phyloP scores from a whole-genome alignment of 768 basidiomycete genomes.

The Tulasnella sp. region DNA sequence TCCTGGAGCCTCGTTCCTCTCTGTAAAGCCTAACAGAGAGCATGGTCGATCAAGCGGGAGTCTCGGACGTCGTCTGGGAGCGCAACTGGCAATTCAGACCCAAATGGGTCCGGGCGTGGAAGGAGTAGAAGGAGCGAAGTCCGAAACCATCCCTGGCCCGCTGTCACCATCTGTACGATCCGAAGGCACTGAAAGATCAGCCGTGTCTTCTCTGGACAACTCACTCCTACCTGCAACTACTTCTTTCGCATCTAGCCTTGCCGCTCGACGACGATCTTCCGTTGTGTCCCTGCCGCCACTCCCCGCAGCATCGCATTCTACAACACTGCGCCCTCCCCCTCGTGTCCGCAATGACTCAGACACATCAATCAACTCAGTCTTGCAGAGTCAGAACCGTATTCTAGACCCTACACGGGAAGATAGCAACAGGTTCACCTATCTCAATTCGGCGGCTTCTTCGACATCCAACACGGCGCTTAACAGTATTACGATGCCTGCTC shows the following conservation, averaged over 20 bases:
- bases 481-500: conserved; percentile 24
- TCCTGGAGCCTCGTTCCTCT: not conserved
- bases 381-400: conserved; percentile 3
- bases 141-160: not conserved
- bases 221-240: not conserved
- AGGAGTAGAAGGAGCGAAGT: not conserved
- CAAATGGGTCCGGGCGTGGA: not conserved
- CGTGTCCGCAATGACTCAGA: conserved; percentile 6
- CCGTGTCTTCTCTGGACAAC: not conserved
- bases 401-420: conserved; percentile 42
- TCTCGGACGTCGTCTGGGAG: too few species aligned
- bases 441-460: conserved; percentile 19
- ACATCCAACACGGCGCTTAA: conserved; percentile 2
- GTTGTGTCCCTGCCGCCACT: conserved; percentile 52
- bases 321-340: not conserved
- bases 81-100: too few species aligned
- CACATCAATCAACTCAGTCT: not conserved
- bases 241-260: conserved; percentile 5
- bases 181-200: too few species aligned
- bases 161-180: not conserved
- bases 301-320: conserved; percentile 25
- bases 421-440: conserved; percentile 45
- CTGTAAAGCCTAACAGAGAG: not conserved
- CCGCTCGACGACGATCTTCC: conserved; percentile 47
- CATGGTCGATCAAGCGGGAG: too few species aligned